Conservation (phyloP, 2,329 filamentous ascomycete genomes). For the Pestalotiopsis sp. region DNA sequence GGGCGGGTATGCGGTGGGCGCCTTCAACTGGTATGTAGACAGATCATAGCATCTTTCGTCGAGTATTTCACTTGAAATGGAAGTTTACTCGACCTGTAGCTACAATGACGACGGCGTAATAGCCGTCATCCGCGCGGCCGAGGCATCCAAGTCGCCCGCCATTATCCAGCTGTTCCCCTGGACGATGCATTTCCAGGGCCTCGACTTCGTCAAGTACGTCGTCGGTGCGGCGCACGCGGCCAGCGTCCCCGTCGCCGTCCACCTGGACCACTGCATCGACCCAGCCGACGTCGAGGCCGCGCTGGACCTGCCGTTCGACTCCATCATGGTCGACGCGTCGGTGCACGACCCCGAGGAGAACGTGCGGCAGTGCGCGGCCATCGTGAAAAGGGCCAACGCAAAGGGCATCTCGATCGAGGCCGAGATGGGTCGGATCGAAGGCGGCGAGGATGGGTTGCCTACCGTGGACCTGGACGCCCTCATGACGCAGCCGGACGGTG, state of each 20-base stretch:
- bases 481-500: slow-evolving; percentile 62
- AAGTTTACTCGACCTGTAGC: not conserved
- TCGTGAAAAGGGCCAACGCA: slow-evolving; percentile 60
- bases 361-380: slow-evolving; percentile 56
- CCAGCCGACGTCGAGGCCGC: slow-evolving; percentile 29
- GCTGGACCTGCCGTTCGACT: slow-evolving; percentile 53
- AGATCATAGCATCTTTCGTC: not conserved
- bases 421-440: slow-evolving; percentile 66
- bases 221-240: slow-evolving; percentile 51
- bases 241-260: slow-evolving; percentile 54
- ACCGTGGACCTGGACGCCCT: slow-evolving; percentile 61
- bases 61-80: too few species aligned
- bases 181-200: slow-evolving; percentile 61
- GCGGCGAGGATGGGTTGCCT: slow-evolving; percentile 64
- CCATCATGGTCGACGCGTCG: slow-evolving; percentile 70
- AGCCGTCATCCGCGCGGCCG: slow-evolving; percentile 62
- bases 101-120: slow-evolving; percentile 68
- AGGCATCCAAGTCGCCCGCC: slow-evolving; percentile 59
- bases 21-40: slow-evolving; percentile 46
- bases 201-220: slow-evolving; percentile 48
- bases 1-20: slow-evolving; percentile 46
- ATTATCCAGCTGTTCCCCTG: slow-evolving; percentile 71
- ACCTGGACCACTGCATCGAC: slow-evolving; percentile 60
- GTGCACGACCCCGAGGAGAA: slow-evolving; percentile 68
- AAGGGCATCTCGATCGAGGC: slow-evolving; percentile 66